These are phyloP conservation scores for Marasmius sp. DNA, from an alignment of 1,284 basidiomycete genomes.

Conservation along the genomic window DNA sequence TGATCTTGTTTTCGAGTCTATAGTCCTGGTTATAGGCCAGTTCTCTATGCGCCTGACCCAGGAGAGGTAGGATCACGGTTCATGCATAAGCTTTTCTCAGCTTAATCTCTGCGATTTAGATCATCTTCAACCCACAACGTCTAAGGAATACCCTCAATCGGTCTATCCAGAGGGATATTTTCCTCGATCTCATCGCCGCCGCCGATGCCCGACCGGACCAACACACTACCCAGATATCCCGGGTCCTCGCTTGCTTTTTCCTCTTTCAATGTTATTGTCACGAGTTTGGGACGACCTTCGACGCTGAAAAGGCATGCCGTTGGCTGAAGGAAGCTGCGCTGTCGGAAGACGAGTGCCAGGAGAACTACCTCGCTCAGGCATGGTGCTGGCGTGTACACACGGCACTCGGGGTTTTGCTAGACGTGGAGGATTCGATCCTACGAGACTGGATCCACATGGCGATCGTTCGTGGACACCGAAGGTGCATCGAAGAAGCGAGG, in stretches of 20 bases:
- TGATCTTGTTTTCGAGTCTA: neutral
- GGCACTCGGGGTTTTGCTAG: conserved; percentile 1
- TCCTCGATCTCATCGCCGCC: conserved; percentile 1
- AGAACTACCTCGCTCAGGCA: conserved; percentile 4
- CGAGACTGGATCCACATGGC: conserved; percentile 3
- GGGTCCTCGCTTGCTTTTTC: conserved; percentile 6
- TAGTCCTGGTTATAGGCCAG: conserved; percentile 6
- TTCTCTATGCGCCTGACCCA: conserved; percentile 1
- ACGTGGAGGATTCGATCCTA: neutral
- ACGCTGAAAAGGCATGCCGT: conserved; percentile 2
- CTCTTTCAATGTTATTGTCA: conserved; percentile 9
- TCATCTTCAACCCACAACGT: conserved; percentile 7
- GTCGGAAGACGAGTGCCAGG: conserved; percentile 6
- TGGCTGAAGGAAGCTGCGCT: conserved; percentile 4
- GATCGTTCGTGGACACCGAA: conserved; percentile 4
- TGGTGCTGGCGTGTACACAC: conserved; percentile 12
- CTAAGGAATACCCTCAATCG: conserved; percentile 3
- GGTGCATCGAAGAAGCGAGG: neutral
- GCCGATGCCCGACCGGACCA: neutral
- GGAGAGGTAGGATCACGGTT: neutral
- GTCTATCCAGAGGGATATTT: neutral
- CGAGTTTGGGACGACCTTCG: conserved; percentile 9
- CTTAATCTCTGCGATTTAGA: neutral
- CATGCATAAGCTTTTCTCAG: neutral
- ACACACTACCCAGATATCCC: conserved; percentile 2